A percentile compares a stretch with the other conserved stretches of the same genome.
These are phyloP conservation scores for Triglochin maritima DNA, from an alignment of 106 monocot genomes.

Conservation along the genomic window DNA sequence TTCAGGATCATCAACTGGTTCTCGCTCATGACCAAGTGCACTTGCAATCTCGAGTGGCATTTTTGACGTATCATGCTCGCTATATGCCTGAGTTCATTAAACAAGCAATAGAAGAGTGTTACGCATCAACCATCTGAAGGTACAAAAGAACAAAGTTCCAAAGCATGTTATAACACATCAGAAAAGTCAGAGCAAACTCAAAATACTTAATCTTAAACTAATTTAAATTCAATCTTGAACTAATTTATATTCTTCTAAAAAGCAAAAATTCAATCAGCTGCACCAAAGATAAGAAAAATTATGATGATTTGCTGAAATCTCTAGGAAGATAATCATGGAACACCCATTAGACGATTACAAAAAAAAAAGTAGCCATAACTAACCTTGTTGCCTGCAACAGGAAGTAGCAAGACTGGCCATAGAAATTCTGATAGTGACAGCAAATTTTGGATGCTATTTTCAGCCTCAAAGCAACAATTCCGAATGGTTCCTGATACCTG, in stretches of 20 bases:
- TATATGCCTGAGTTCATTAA: slow-evolving; percentile 50
- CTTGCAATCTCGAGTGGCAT: slow-evolving; percentile 86
- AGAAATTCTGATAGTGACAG: slow-evolving; percentile 85
- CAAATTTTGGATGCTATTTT: slow-evolving; percentile 69
- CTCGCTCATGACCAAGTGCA: slow-evolving; percentile 82
- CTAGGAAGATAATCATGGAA: background rate
- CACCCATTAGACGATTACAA: background rate
- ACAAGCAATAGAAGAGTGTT: background rate
- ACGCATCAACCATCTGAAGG: background rate
- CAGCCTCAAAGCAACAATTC: slow-evolving; percentile 99
- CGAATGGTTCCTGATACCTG: slow-evolving; percentile 76
- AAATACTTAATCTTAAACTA: background rate
- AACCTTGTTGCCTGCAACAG: slow-evolving; percentile 96
- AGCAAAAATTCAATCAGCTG: no score
- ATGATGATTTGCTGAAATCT: no score
- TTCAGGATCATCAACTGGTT: slow-evolving; percentile 76
- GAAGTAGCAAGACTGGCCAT: slow-evolving; percentile 90
- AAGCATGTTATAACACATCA: background rate
- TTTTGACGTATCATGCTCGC: slow-evolving; percentile 65
- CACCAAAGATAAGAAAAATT: no score
- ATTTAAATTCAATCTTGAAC: background rate
- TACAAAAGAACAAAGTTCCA: background rate
- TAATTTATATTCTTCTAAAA: no score
- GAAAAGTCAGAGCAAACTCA: background rate
- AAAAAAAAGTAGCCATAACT: background rate